phyloP scores from a whole-genome alignment of 2,329 filamentous ascomycete genomes.

The Amylocarpus encephaloides region DNA sequence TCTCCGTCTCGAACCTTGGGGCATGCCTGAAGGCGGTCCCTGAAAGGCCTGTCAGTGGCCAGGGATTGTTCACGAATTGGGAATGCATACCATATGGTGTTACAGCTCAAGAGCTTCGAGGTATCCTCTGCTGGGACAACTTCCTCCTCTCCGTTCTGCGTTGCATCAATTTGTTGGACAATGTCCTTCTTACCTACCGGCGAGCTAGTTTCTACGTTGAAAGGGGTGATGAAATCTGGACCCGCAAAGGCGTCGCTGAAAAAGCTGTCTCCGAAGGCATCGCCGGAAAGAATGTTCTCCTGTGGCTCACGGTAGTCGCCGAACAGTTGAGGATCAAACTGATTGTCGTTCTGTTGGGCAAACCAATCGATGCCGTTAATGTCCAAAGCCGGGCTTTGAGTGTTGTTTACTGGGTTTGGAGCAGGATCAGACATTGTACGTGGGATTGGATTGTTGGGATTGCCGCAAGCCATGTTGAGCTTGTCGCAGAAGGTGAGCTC shows the following conservation, averaged over 20 bases:
- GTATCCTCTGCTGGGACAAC: conserved; percentile 54
- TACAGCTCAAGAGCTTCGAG: conserved; percentile 69
- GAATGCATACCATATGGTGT: conserved; percentile 78
- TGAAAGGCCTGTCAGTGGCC: conserved; percentile 34
- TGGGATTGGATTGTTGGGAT: conserved; percentile 45
- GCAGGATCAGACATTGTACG: conserved; percentile 35
- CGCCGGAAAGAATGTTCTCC: conserved; percentile 65
- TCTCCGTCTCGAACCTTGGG: conserved; percentile 84
- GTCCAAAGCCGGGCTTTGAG: conserved; percentile 36
- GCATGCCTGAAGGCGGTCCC: conserved; percentile 85
- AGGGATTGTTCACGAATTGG: neutral
- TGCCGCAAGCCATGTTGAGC: conserved; percentile 49
- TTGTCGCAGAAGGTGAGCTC: conserved; percentile 49
- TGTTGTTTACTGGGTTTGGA: conserved; percentile 23
- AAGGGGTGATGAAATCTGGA: conserved; percentile 72
- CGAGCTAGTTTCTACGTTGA: conserved; percentile 53
- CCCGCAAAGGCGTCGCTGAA: conserved; percentile 69
- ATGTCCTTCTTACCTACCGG: conserved; percentile 58
- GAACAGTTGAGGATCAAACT: conserved; percentile 88
- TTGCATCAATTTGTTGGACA: conserved; percentile 71
- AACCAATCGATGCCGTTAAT: conserved; percentile 64
- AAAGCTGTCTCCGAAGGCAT: conserved; percentile 44
- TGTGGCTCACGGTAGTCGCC: conserved; percentile 88
- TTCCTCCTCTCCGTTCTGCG: conserved; percentile 63
- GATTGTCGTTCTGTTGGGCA: conserved; percentile 71